phyloP scores from a whole-genome alignment of 2,329 filamentous ascomycete genomes.

The Trichoderma sp. region DNA sequence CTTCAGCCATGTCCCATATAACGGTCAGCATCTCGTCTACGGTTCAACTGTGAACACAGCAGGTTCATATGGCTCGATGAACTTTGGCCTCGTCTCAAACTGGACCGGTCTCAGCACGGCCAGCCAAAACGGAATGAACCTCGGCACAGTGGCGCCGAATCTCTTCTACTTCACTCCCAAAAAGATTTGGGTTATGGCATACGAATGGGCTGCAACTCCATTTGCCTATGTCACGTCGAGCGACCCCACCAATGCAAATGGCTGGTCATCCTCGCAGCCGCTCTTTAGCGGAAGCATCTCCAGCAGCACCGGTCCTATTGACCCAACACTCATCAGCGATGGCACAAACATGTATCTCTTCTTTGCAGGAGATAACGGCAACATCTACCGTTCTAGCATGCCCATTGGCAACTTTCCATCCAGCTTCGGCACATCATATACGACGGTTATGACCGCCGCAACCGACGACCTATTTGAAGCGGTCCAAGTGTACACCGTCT shows the following conservation, averaged over 20 bases:
- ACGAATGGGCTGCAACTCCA: not conserved
- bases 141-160: not conserved
- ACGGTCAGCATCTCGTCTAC: not conserved
- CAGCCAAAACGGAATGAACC: not conserved
- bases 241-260: not conserved
- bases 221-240: not conserved
- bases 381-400: not conserved
- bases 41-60: not conserved
- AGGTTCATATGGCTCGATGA: not conserved
- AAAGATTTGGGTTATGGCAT: not conserved
- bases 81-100: not conserved
- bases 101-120: not conserved
- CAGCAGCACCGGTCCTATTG: not conserved
- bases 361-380: not conserved
- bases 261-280: not conserved
- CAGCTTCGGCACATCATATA: not conserved
- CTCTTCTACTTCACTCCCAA: constrained; percentile 9
- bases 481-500: not conserved
- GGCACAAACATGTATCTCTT: not conserved
- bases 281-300: not conserved
- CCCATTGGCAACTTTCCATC: not conserved
- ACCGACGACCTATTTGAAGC: not conserved
- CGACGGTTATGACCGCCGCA: not conserved
- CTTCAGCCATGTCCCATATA: not conserved
- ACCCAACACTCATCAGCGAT: not conserved